Evolutionary conservation across 192 early-diverging fungal species (phyloP).

Genomic region (Gonapodya sp.): DNA sequence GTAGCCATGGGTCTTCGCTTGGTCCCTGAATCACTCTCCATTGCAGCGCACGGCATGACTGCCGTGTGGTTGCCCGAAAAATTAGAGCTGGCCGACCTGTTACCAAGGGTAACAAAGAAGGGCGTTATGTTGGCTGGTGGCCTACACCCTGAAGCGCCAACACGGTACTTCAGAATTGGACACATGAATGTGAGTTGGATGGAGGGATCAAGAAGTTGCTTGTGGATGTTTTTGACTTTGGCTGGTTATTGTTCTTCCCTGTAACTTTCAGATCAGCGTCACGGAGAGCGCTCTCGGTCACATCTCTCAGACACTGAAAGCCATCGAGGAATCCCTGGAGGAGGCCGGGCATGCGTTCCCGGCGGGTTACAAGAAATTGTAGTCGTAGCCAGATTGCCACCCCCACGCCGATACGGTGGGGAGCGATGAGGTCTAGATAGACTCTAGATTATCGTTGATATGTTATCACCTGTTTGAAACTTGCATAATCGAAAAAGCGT

Average conservation of each 20-base stretch:
- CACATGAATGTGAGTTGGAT: constrained; percentile 78
- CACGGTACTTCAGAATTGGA: constrained; percentile 93
- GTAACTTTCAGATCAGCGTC: not conserved
- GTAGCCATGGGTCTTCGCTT: constrained; percentile 64
- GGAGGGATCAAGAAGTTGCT: too few relatives aligned
- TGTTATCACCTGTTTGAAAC: too few relatives aligned
- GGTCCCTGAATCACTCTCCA: constrained; percentile 46
- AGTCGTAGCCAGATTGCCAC: too few relatives aligned
- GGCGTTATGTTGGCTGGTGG: constrained; percentile 90
- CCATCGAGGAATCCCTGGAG: constrained; percentile 46
- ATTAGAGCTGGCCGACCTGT: constrained; percentile 61
- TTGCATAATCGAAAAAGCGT: too few relatives aligned
- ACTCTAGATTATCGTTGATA: too few relatives aligned
- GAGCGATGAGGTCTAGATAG: too few relatives aligned
- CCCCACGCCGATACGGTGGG: too few relatives aligned
- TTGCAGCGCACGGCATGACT: constrained; percentile 68
- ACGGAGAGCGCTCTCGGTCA: constrained; percentile 38
- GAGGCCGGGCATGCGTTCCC: constrained; percentile 25
- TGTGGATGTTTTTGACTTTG: not conserved
- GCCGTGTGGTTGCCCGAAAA: constrained; percentile 59
- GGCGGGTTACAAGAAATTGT: constrained; percentile 5
- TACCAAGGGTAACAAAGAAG: constrained; percentile 64
- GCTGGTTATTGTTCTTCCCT: not conserved
- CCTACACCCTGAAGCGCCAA: constrained; percentile 65
- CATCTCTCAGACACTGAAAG: constrained; percentile 54